Evolutionary conservation across 2,329 filamentous ascomycete species (phyloP), one percentile per base, ranked within the genome.

Genomic region (Ascochyta koolunga): DNA sequence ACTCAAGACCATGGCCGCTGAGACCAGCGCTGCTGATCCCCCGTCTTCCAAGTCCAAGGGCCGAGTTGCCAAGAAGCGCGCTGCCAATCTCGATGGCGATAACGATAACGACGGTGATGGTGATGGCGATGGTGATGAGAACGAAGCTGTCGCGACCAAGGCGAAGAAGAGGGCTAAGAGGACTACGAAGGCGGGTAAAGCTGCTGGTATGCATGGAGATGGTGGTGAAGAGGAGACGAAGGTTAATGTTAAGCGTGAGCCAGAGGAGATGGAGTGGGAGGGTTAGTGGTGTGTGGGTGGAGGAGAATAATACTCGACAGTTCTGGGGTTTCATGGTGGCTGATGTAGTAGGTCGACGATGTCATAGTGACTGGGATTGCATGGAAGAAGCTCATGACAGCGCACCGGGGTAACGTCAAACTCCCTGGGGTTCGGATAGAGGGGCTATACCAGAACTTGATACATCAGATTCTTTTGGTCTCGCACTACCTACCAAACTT

Each of bases 1-100:
- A 45, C 47, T 73, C 50, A 67, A 58, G 19, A 19, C 8, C n/a
- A 9, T 41, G 9, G 4, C 24, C 32, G 10, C 43, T 6, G 24
- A 11, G 4, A 9, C 39, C 37, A 29, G 10, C 16, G 31, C 4
- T 11, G 5, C 18, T 11, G 11, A 4, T 5, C 10, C 27, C 5
- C 7, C 24, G 8, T 27, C 24, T 2, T 27, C 24, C 5, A 27
- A 27, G 24, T 9, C 5, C 24, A 27, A 27, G 24, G 24, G 24
- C 4, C 5, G 7, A 27, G 7, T 27, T 2, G 7, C 7, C 13
- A 44, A 31, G 39, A 49, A 54, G 44, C 38, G 33, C n/a, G 25
- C 21, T 18, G 41, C 29, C 0, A 18, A 21, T 1, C 2, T 9
- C 24, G 11, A 18, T 10, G 25, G 3, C 19, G n/a, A 21, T 15